Conservation (phyloP, 2,329 filamentous ascomycete genomes). For the Cercospora citrullina region DNA sequence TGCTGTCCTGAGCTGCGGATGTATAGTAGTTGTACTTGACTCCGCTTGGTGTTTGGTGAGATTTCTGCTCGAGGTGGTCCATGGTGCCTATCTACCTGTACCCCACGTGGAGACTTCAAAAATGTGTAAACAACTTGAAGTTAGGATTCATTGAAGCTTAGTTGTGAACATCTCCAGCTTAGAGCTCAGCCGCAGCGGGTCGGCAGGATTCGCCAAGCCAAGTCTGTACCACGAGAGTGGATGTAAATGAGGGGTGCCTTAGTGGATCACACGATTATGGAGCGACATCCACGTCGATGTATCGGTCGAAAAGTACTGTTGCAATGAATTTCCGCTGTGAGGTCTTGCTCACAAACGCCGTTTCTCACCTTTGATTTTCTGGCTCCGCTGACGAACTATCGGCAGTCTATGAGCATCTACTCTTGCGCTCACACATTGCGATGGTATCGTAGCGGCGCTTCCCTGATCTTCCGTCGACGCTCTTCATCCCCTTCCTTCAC, state of each 20-base stretch:
- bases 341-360: not conserved
- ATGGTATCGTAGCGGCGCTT: not conserved
- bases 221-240: not conserved
- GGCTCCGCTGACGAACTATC: not conserved
- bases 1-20: conserved; percentile 23
- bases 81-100: not conserved
- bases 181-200: not conserved
- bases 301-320: not conserved
- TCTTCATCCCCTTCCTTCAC: not conserved
- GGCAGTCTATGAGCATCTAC: not conserved
- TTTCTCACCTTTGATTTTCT: not conserved
- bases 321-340: not conserved
- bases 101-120: not conserved
- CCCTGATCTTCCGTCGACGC: not conserved
- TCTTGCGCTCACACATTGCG: not conserved
- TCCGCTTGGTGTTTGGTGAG: conserved; percentile 1
- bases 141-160: not conserved
- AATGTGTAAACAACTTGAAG: not conserved
- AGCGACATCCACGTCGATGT: not conserved
- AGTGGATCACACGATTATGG: not conserved
- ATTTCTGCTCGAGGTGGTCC: conserved; percentile 2
- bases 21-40: conserved; percentile 46
- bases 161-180: not conserved
- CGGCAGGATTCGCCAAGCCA: not conserved
- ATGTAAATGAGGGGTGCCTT: not conserved